Evolutionary conservation across 2,329 filamentous ascomycete genomes (phyloP).

Genomic region (Chrysoporthe deuterocubensis): DNA sequence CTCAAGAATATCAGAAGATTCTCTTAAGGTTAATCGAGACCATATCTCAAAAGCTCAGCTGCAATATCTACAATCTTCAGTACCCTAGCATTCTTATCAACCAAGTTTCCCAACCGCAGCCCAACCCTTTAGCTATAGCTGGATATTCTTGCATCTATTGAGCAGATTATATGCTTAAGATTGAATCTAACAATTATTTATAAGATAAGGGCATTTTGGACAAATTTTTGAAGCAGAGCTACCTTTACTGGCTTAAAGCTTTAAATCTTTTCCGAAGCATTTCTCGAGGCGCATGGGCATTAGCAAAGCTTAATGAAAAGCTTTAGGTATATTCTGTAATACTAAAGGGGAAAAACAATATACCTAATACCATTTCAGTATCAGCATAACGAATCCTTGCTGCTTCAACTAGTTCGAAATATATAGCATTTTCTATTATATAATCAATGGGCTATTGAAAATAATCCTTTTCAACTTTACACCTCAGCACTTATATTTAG

Average conservation of each 20-base stretch:
- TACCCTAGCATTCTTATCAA: conserved; percentile 33
- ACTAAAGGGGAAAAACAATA: background rate
- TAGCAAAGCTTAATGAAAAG: conserved; percentile 31
- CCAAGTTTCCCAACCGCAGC: conserved; percentile 29
- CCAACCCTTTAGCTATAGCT: conserved; percentile 35
- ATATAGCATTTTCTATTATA: conserved; percentile 37
- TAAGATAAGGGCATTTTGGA: conserved; percentile 35
- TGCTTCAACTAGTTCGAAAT: conserved; percentile 35
- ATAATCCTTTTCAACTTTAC: conserved; percentile 29
- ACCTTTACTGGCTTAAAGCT: conserved; percentile 50
- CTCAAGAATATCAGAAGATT: conserved; percentile 37
- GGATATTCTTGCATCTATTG: conserved; percentile 42
- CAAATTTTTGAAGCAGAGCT: conserved; percentile 42
- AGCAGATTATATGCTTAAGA: conserved; percentile 38
- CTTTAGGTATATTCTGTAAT: conserved; percentile 25
- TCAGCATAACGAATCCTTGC: conserved; percentile 18
- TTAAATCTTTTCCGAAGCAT: conserved; percentile 40
- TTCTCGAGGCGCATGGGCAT: conserved; percentile 32
- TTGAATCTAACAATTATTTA: conserved; percentile 21
- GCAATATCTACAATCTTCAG: conserved; percentile 42
- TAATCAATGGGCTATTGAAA: conserved; percentile 31
- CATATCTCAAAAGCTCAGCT: conserved; percentile 37
- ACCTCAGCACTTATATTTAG: conserved; percentile 22
- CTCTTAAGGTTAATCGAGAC: conserved; percentile 41
- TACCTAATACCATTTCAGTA: background rate